A percentile compares a stretch with the other conserved stretches of the same genome.
These are phyloP conservation scores for Syzygium aqueum DNA, from an alignment of 345 rosid species.

Conservation along the genomic window DNA sequence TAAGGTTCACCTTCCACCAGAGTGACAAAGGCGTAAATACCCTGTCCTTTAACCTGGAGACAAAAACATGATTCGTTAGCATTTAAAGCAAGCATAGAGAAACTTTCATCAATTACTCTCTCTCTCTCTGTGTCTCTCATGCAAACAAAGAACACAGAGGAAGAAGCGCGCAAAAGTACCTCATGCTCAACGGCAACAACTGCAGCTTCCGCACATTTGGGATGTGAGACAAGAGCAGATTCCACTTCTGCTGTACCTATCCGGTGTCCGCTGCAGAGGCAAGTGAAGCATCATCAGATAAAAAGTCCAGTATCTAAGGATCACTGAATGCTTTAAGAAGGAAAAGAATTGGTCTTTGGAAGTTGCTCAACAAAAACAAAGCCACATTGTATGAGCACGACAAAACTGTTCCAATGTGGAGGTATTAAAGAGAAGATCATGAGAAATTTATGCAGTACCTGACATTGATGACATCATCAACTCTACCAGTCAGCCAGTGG, in stretches of 20 bases:
- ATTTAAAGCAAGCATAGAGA: background rate
- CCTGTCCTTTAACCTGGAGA: slow-evolving; percentile 84
- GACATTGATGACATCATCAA: slow-evolving; percentile 97
- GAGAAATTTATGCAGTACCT: slow-evolving; percentile 37
- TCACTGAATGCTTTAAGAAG: background rate
- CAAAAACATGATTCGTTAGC: background rate
- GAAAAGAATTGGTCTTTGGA: background rate
- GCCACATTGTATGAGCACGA: background rate
- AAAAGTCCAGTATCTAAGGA: background rate
- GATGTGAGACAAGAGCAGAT: slow-evolving; percentile 96
- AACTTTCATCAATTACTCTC: background rate
- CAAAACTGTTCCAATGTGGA: background rate
- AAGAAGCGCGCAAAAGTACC: slow-evolving; percentile 27
- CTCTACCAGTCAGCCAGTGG: slow-evolving; percentile 96
- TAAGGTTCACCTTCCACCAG: slow-evolving; percentile 80
- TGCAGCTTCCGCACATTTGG: slow-evolving; percentile 97
- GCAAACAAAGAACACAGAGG: background rate
- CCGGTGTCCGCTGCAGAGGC: slow-evolving; percentile 79
- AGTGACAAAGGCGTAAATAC: slow-evolving; percentile 93
- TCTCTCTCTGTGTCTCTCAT: background rate
- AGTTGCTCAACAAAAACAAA: background rate
- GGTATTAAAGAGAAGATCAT: background rate
- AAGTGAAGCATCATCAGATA: background rate
- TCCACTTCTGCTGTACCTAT: slow-evolving; percentile 99
- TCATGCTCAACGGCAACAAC: slow-evolving; percentile 93